These are phyloP conservation scores for Escovopsis sp. DNA, from an alignment of 2,329 filamentous ascomycete genomes.

Conservation along the genomic window DNA sequence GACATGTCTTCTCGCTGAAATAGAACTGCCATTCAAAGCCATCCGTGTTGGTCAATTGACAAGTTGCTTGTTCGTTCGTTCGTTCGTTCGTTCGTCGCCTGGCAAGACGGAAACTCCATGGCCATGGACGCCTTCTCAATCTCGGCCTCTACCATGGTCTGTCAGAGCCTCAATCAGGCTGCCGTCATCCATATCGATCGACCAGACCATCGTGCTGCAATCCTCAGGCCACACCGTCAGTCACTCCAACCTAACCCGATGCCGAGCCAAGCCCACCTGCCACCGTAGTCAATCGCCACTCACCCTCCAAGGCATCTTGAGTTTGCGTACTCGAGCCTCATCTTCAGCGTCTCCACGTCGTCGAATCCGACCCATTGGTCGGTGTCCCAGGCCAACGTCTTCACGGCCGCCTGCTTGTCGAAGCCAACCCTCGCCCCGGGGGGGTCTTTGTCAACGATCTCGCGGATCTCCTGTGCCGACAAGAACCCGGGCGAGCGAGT, in stretches of 20 bases:
- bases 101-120: too few relatives aligned
- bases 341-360: constrained; percentile 18
- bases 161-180: constrained; percentile 1
- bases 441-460: constrained; percentile 10
- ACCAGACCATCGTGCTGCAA: constrained; percentile 16
- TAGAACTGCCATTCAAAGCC: too few relatives aligned
- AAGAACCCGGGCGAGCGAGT: constrained; percentile 15
- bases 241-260: too few relatives aligned
- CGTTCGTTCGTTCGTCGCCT: too few relatives aligned
- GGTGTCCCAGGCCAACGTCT: constrained; percentile 16
- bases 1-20: too few relatives aligned
- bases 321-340: constrained; percentile 19
- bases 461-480: constrained; percentile 18
- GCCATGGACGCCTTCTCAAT: neutral
- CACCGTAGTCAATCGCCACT: neutral
- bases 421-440: constrained; percentile 8
- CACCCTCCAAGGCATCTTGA: neutral
- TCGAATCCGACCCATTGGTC: constrained; percentile 26
- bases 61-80: too few relatives aligned
- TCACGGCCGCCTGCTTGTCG: constrained; percentile 16
- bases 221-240: too few relatives aligned
- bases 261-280: too few relatives aligned
- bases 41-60: too few relatives aligned
- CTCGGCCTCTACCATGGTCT: neutral
- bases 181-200: constrained; percentile 14